A percentile compares a stretch with the other conserved stretches of the same genome.
phyloP scores from a whole-genome alignment of 805 yeast genomes.

The Myxozyma sirexii region DNA sequence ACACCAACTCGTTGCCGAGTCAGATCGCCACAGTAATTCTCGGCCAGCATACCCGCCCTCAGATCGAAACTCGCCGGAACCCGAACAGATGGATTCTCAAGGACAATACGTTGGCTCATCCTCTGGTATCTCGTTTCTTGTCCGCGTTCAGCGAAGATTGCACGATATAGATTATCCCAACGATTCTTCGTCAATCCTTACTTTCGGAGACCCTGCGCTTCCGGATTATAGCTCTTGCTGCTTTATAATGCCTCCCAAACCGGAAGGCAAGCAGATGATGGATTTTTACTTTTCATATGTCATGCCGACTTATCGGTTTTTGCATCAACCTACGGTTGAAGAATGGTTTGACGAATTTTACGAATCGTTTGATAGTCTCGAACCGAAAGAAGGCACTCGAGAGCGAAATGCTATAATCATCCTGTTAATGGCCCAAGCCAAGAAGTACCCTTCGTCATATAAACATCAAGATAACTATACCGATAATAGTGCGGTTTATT shows the following conservation, averaged over 20 bases:
- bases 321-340: conserved; percentile 24
- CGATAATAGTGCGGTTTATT: conserved; percentile 19
- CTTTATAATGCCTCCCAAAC: conserved; percentile 23
- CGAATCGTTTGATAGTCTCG: conserved; percentile 11
- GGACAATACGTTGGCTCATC: conserved; percentile 26
- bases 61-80: conserved; percentile 13
- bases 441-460: conserved; percentile 13
- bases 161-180: conserved; percentile 12
- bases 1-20: conserved; percentile 1
- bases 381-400: conserved; percentile 10
- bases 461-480: not conserved
- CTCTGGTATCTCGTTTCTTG: conserved; percentile 22
- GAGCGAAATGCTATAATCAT: conserved; percentile 26
- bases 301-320: conserved; percentile 30
- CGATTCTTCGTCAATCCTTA: conserved; percentile 18
- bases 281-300: conserved; percentile 27
- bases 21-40: not conserved
- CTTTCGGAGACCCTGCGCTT: conserved; percentile 25
- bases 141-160: conserved; percentile 19
- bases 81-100: conserved; percentile 13
- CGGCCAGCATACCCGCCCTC: not conserved
- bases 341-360: conserved; percentile 29
- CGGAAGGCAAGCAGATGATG: conserved; percentile 14
- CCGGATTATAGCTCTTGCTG: conserved; percentile 11
- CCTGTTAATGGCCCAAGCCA: conserved; percentile 23